A percentile compares a stretch with the other conserved stretches of the same genome.
Conservation (phyloP, 352 stramenopile genomes). For the Globisporangium heterothallicum region DNA sequence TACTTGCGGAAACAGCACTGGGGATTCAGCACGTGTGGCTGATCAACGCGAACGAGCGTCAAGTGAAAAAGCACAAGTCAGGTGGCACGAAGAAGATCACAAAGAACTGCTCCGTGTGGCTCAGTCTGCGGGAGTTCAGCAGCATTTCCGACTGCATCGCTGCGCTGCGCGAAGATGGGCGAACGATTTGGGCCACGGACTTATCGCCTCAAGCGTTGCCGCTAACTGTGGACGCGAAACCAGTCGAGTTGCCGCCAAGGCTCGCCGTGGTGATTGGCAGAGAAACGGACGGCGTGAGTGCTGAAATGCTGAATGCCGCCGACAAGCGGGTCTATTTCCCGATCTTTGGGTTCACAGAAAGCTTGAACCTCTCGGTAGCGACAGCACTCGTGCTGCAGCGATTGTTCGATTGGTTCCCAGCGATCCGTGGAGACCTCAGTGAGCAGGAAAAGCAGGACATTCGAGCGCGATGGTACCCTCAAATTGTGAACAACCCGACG, state of each 20-base stretch:
- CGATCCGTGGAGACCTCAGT: conserved; percentile 48
- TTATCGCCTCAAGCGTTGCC: conserved; percentile 69
- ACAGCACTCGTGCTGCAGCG: conserved; percentile 90
- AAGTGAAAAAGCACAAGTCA: conserved; percentile 62
- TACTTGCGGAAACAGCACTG: conserved; percentile 45
- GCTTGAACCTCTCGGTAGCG: conserved; percentile 90
- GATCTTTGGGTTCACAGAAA: conserved; percentile 92
- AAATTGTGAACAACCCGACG: conserved; percentile 65
- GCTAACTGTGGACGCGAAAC: conserved; percentile 31
- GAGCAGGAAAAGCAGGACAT: conserved; percentile 42
- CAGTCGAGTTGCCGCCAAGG: conserved; percentile 68
- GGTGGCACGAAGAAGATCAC: conserved; percentile 68
- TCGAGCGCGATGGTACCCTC: conserved; percentile 52
- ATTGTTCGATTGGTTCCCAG: conserved; percentile 73
- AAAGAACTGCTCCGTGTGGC: conserved; percentile 78
- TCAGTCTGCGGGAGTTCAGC: conserved; percentile 83
- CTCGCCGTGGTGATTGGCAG: conserved; percentile 92
- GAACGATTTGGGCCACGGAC: conserved; percentile 90
- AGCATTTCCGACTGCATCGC: conserved; percentile 78
- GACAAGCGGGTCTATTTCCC: conserved; percentile 91
- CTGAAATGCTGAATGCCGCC: conserved; percentile 82
- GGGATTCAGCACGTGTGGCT: conserved; percentile 92
- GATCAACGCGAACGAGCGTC: conserved; percentile 53
- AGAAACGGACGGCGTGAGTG: conserved; percentile 88
- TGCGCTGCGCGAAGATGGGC: conserved; percentile 47